Base-by-base conservation (phyloP, 2,329 filamentous ascomycete species). In the Coniochaeta sp. region DNA sequence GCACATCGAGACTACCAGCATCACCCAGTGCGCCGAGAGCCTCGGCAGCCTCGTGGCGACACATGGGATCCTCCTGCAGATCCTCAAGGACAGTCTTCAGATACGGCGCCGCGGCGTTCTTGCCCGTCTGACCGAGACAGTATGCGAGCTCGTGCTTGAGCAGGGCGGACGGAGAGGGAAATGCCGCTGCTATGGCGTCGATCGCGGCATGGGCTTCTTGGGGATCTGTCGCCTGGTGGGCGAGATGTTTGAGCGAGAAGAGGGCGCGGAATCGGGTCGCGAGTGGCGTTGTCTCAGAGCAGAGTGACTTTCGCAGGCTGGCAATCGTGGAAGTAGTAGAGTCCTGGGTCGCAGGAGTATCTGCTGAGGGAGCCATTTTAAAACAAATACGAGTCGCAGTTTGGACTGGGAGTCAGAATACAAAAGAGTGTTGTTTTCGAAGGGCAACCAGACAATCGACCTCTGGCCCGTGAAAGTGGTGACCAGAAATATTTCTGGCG, bases 111-210 rank as follows among this genome's bases (percentile, higher is more conserved):
- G 93, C 89, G 54, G 87, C 87, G 58, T 81, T 75, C 71, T 96
- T 91, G 61, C 87, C 87, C 1, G 90, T 93, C 77, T 99, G 95
- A 8, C 95, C 95, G 2, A 99, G 83, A 71, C 95, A 99, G 78
- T 99, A 99, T 28, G 95, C 95, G 57, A 99, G 82, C 73, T 99
- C 95, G 74, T 99, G 95, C 79, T 98, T 98, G 55, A 98, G 80
- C 9, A 98, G 82, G 3, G 91, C 93, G 5, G 93, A 98, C 0
- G 90, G 87, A 3, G 93, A 96, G 0, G 79, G 69, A 67, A 99
- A 95, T 1, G 82, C 93, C 8, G 92, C 91, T 2, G 93, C 92
- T 67, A 99, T 99, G 47, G 95, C 93, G 60, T 87, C 81, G 66
- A 89, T 84, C 57, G 86, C 84, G 11, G 79, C 79, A 34, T 78